Percentiles rank a stretch among this genome's conserved stretches.
Evolutionary conservation across 371 early-diverging fungal species (phyloP).

Genomic region (Enteropsectra breve): DNA sequence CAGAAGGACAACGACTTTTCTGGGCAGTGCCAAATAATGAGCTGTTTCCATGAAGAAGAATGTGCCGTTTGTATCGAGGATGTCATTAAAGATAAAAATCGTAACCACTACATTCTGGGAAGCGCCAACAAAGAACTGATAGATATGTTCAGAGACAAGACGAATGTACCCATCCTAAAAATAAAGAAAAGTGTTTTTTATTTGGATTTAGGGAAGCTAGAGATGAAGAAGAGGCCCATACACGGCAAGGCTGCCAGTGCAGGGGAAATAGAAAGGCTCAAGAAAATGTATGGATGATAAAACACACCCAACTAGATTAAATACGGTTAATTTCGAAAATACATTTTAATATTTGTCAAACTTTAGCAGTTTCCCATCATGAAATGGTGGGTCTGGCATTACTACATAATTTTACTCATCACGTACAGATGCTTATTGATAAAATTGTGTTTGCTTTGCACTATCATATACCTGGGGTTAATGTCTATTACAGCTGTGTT

Average conservation of each 20-base stretch:
- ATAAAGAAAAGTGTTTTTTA: slow-evolving; percentile 11
- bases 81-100: slow-evolving; percentile 27
- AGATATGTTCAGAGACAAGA: background rate
- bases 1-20: slow-evolving; percentile 17
- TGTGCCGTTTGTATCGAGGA: slow-evolving; percentile 4
- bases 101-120: slow-evolving; percentile 37
- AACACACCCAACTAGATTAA: too few species aligned
- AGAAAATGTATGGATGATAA: background rate
- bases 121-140: slow-evolving; percentile 16
- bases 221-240: background rate
- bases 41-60: background rate
- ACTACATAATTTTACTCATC: too few species aligned
- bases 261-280: slow-evolving; percentile 31
- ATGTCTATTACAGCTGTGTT: too few species aligned
- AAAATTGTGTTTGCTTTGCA: too few species aligned
- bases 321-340: too few species aligned
- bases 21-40: slow-evolving; percentile 29
- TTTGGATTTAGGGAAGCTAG: slow-evolving; percentile 12
- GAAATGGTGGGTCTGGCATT: too few species aligned
- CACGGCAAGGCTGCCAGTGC: background rate
- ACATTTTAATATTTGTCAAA: too few species aligned
- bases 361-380: too few species aligned
- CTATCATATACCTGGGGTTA: too few species aligned
- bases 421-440: too few species aligned
- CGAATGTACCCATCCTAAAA: slow-evolving; percentile 14